These are phyloP conservation scores for Erodium trifolium DNA, from an alignment of 441 rosid genomes.

Conservation along the genomic window DNA sequence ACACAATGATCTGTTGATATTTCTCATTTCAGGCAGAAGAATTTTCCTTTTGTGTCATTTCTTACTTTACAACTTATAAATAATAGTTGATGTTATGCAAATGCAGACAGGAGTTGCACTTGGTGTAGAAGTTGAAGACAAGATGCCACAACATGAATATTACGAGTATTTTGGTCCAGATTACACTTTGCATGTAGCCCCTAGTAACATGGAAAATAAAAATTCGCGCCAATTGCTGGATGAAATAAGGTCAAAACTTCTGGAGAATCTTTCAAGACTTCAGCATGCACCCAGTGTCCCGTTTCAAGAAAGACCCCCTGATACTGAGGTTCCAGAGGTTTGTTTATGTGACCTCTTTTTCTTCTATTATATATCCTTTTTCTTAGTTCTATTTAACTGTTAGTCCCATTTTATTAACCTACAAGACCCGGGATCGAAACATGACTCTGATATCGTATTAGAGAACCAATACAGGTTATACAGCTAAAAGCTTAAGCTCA, in stretches of 20 bases:
- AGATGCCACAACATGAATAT: slow-evolving; percentile 82
- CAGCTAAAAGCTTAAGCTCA: too few relatives aligned
- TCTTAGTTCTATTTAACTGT: not conserved
- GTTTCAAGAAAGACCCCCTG: slow-evolving; percentile 74
- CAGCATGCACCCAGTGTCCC: slow-evolving; percentile 92
- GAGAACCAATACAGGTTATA: too few relatives aligned
- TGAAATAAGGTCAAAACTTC: slow-evolving; percentile 72
- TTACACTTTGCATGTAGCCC: slow-evolving; percentile 79
- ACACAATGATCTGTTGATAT: not conserved
- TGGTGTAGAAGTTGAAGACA: slow-evolving; percentile 86
- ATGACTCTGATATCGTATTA: too few relatives aligned
- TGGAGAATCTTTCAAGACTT: slow-evolving; percentile 71
- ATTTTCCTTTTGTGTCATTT: slow-evolving; percentile 9
- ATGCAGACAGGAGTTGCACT: slow-evolving; percentile 93
- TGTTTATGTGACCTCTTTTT: slow-evolving; percentile 11
- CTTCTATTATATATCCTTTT: not conserved
- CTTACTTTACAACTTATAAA: slow-evolving; percentile 17
- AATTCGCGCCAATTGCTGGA: slow-evolving; percentile 73
- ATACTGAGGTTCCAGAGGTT: slow-evolving; percentile 81
- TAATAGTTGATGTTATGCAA: slow-evolving; percentile 1
- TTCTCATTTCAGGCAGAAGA: not conserved
- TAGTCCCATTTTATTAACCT: not conserved
- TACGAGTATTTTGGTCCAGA: slow-evolving; percentile 94
- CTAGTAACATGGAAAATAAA: slow-evolving; percentile 66
- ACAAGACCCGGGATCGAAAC: too few relatives aligned